Evolutionary conservation across 1,139 yeast species (phyloP), one percentile per base, ranked within the genome.

Genomic region (Kluyveromyces sp.): DNA sequence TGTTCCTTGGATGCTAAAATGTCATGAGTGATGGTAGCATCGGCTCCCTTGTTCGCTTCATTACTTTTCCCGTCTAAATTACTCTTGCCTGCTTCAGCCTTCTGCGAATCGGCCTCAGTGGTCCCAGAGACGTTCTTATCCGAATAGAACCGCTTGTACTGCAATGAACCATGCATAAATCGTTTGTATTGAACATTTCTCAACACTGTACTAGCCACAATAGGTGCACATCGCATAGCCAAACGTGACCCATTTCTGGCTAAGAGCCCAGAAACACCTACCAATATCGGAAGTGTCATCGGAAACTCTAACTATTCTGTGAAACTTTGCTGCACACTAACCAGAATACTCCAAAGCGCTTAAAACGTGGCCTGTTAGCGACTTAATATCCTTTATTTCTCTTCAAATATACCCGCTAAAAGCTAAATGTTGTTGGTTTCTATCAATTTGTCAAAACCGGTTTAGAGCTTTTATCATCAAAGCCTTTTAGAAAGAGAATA

Each of bases 1-100:
- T 82, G 87, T 62, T 92, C 98, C 58, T 80, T 82, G 4, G 75
- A 65, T 33, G 87, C 88, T 33, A 86, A 67, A 41, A 73, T 44
- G 17, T 59, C 58, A 46, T 61, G 63, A 12, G 61, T 50, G 3
- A 51, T 54, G 3, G 55, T 47, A 13, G 33, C 38, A 13, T 36
- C 36, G 6, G 35, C 4, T 12, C 31, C 45, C 12, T 29, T 18
- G n/a, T 37, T 44, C 16, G 37, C 3, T 31, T 43, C 36, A 17
- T 39, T 33, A 9, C 15, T 26, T 33, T 29, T 15, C 19, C 17
- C 25, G 22, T 30, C 30, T 33, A 18, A 15, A 8, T 9, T 25
- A 31, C 39, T 19, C 28, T 26, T 36, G 9, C 13, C 13, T 13
- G 16, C n/a, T 34, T 12, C 19, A n/a, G 30, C 32, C 8, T 22